Evolutionary conservation across 1,284 basidiomycete genomes (phyloP).

Genomic region (Sanguinoderma infundibulare): DNA sequence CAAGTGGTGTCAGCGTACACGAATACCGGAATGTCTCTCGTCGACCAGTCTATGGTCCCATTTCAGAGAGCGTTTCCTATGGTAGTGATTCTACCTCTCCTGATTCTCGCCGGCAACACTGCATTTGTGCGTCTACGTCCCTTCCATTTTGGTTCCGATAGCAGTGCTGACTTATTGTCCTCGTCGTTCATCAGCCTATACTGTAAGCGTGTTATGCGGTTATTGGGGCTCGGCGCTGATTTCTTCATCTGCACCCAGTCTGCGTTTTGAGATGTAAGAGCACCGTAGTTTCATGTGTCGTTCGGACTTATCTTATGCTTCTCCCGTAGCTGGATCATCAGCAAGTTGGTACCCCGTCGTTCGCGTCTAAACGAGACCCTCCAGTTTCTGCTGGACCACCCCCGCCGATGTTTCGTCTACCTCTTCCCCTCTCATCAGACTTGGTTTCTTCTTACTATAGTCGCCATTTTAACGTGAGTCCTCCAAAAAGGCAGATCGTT

Average conservation of each 20-base stretch:
- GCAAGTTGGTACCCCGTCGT: constrained; percentile 60
- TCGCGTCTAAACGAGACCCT: constrained; percentile 82
- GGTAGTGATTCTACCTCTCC: constrained; percentile 67
- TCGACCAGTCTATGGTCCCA: constrained; percentile 90
- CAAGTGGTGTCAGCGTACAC: constrained; percentile 89
- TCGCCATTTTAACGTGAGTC: constrained; percentile 70
- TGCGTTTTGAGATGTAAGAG: constrained; percentile 72
- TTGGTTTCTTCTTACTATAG: constrained; percentile 83
- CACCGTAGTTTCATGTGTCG: not conserved
- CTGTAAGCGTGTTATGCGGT: constrained; percentile 24
- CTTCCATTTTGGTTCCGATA: not conserved
- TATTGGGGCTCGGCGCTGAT: no score
- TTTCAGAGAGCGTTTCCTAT: constrained; percentile 88
- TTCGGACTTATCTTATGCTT: constrained; percentile 1
- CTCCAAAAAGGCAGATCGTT: not conserved
- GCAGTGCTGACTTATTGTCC: not conserved
- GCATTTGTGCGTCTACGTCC: constrained; percentile 72
- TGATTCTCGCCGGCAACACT: constrained; percentile 92
- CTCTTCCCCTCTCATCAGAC: constrained; percentile 96
- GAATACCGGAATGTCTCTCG: constrained; percentile 88
- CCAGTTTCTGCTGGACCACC: constrained; percentile 93
- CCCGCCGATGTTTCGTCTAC: constrained; percentile 94
- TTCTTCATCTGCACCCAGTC: constrained; percentile 36
- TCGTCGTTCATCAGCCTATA: constrained; percentile 16
- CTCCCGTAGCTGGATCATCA: constrained; percentile 68